These are phyloP conservation scores for Scalesia atractyloides DNA, from an alignment of 129 eudicot species.

Conservation along the genomic window DNA sequence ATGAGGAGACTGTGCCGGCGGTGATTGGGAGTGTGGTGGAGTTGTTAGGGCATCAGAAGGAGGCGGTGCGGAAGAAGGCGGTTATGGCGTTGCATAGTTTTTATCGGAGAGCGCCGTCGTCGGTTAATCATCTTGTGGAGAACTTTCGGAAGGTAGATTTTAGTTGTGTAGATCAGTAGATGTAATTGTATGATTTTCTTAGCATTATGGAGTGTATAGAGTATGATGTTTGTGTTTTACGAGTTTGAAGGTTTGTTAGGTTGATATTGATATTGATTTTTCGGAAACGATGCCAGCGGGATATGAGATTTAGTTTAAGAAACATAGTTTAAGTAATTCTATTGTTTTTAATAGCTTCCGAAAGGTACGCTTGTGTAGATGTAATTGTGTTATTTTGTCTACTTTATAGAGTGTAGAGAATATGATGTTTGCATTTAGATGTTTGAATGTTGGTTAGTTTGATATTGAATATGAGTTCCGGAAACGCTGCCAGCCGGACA, in stretches of 20 bases:
- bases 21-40: slow-evolving; percentile 92
- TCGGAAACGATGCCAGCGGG: no score
- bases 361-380: background rate
- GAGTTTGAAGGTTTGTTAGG: no score
- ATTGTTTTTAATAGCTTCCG: no score
- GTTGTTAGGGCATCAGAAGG: slow-evolving; percentile 72
- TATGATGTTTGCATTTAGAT: background rate
- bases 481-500: background rate
- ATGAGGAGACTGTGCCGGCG: slow-evolving; percentile 99
- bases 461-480: no score
- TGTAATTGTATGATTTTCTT: no score
- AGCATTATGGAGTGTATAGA: no score
- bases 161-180: no score
- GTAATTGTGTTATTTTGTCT: background rate
- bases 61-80: slow-evolving; percentile 97
- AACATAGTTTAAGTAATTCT: no score
- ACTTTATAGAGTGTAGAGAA: slow-evolving; percentile 4
- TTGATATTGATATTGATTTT: no score
- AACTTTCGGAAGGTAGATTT: slow-evolving; percentile 77
- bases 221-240: no score
- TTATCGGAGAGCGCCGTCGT: slow-evolving; percentile 69
- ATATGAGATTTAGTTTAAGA: no score
- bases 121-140: slow-evolving; percentile 72
- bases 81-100: slow-evolving; percentile 99
- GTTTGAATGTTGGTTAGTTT: slow-evolving; percentile 1